Percentiles rank a stretch among this genome's conserved stretches.
Conservation (phyloP, 805 yeast species). For the Pichia phayaonensis region DNA sequence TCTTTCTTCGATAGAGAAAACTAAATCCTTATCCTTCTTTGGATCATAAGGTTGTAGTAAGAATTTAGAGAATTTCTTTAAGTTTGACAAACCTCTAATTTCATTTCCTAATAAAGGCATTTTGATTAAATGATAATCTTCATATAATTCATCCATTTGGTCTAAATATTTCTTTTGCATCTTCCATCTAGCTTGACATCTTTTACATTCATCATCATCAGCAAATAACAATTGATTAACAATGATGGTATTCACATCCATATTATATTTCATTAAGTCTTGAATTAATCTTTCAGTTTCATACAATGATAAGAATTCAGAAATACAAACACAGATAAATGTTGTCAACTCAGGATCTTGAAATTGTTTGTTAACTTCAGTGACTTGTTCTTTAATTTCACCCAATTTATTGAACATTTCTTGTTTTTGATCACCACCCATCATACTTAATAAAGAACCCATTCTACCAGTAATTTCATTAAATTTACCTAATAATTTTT, state of each 20-base stretch:
- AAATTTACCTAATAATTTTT: constrained; percentile 78
- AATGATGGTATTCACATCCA: constrained; percentile 94
- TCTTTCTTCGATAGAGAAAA: constrained; percentile 47
- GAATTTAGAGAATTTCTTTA: constrained; percentile 76
- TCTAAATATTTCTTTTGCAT: constrained; percentile 94
- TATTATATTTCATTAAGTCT: constrained; percentile 87
- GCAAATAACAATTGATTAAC: constrained; percentile 91
- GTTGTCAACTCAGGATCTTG: constrained; percentile 95
- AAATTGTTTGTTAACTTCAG: constrained; percentile 89
- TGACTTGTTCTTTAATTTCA: constrained; percentile 72
- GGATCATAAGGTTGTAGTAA: constrained; percentile 74
- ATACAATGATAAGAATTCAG: constrained; percentile 90
- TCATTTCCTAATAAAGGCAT: constrained; percentile 94
- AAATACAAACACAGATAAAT: constrained; percentile 92
- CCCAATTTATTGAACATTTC: constrained; percentile 75
- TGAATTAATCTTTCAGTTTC: constrained; percentile 98
- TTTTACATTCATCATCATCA: constrained; percentile 72
- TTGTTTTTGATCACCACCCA: constrained; percentile 51
- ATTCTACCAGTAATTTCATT: constrained; percentile 77
- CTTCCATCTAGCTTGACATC: constrained; percentile 88
- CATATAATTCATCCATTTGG: constrained; percentile 93
- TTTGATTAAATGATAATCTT: constrained; percentile 92
- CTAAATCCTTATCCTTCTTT: constrained; percentile 43
- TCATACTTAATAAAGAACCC: constrained; percentile 88
- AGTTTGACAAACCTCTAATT: constrained; percentile 85